phyloP scores from a whole-genome alignment of 179 eudicot species.

The Corrigiola litoralis region DNA sequence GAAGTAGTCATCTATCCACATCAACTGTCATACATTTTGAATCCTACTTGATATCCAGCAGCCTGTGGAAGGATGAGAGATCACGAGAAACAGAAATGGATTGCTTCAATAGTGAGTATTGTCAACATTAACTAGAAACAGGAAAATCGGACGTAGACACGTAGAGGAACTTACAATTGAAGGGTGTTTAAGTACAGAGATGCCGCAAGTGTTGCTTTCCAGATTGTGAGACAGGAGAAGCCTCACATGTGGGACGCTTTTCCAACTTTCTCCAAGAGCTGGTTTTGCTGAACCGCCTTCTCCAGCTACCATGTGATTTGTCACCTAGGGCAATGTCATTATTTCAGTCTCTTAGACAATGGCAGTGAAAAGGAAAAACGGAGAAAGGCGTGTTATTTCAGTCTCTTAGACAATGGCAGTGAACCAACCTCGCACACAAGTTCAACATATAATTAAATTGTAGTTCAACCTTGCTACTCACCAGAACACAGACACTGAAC shows the following conservation, averaged over 20 bases:
- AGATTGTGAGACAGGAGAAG: constrained; percentile 61
- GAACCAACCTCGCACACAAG: background rate
- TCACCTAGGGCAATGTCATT: constrained; percentile 43
- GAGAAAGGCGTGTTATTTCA: too few relatives aligned
- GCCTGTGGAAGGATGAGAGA: constrained; percentile 10
- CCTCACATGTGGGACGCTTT: constrained; percentile 69
- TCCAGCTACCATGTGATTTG: constrained; percentile 93
- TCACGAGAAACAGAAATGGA: background rate
- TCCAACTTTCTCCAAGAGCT: constrained; percentile 98
- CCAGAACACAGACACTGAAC: constrained; percentile 62
- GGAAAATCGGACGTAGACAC: too few relatives aligned
- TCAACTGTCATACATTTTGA: constrained; percentile 18
- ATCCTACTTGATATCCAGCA: constrained; percentile 14
- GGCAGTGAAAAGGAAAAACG: background rate
- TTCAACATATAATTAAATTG: background rate
- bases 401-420: background rate
- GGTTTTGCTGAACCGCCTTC: constrained; percentile 78
- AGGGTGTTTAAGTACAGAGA: constrained; percentile 64
- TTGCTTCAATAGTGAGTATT: background rate
- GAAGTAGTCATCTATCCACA: too few relatives aligned
- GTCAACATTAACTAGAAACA: background rate
- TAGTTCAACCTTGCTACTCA: constrained; percentile 28
- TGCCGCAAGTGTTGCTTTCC: constrained; percentile 37
- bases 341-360: background rate
- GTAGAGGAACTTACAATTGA: constrained; percentile 38